Evolutionary conservation across 2,329 filamentous ascomycete species (phyloP).

Genomic region (Paecilomyces variotii): DNA sequence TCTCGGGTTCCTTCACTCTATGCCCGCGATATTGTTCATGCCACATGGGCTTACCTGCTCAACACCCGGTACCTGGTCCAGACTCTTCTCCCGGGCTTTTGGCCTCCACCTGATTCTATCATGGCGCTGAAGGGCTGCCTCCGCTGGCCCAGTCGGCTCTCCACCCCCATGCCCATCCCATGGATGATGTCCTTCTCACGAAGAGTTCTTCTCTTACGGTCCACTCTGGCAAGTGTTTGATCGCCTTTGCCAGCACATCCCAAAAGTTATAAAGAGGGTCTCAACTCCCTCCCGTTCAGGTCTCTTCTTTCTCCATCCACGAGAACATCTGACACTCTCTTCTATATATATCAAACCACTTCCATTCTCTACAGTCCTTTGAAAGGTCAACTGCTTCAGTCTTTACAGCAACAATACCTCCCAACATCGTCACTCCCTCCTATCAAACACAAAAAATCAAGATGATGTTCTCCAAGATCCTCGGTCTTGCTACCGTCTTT

Average conservation of each 20-base stretch:
- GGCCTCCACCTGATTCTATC: background rate
- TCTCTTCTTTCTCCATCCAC: constrained; percentile 7
- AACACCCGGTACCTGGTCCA: constrained; percentile 1
- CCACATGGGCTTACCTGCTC: background rate
- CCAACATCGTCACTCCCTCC: background rate
- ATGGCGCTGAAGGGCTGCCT: background rate
- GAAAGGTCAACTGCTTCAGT: constrained; percentile 1
- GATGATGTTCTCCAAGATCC: constrained; percentile 31
- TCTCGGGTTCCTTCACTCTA: background rate
- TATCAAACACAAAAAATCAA: constrained; percentile 9
- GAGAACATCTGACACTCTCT: constrained; percentile 2
- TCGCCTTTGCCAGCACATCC: background rate
- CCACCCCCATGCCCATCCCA: background rate
- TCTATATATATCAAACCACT: background rate
- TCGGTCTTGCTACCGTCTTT: constrained; percentile 24
- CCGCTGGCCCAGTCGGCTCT: background rate
- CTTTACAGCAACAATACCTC: constrained; percentile 1
- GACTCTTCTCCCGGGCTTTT: background rate
- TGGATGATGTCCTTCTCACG: background rate
- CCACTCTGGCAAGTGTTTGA: background rate
- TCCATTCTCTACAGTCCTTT: constrained; percentile 1
- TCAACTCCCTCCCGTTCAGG: background rate
- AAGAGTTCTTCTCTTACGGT: background rate
- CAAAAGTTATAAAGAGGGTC: constrained; percentile 15
- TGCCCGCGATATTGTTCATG: background rate